Evolutionary conservation across 2,329 filamentous ascomycete genomes (phyloP), one percentile per base, ranked within the genome.

Genomic region (Pseudogymnoascus sp.): DNA sequence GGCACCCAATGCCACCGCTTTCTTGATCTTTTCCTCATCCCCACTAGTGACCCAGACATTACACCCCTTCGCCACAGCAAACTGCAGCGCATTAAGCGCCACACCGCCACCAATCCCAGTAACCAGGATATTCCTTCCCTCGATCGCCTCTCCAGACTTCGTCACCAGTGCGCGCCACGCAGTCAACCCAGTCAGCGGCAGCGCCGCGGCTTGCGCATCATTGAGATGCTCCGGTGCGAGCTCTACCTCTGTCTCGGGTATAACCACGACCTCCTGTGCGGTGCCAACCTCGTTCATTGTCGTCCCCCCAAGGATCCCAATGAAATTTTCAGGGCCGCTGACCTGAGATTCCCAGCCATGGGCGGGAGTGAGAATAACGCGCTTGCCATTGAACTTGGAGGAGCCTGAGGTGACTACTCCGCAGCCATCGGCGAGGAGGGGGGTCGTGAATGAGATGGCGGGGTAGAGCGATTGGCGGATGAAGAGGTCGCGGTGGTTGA

Each of bases 401-500:
- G 77, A 71, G 28, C 81, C 76, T 1, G 77, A 77, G 31, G 87
- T 82, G 3, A 98, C 90, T 64, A 83, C 79, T 63, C 93, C 93
- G 69, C 84, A 87, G 68, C 91, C 93, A 74, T 98, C 93, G 66
- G 92, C 86, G 25, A 96, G 83, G 45, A 98, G 79, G 0, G 93
- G 91, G 5, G 87, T 81, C 65, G 84, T 82, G 75, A 96, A 96
- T 11, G 89, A 88, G 62, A 92, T 89, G 70, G 85, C 89, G 0
- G 93, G 93, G 79, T 98, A 98, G 43, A 96, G 85, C 73, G 93
- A 89, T 76, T 95, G 92, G 63, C 93, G 90, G 77, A 96, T 90
- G 79, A 97, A 98, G 70, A 96, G 85, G 76, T 98, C 95, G 71
- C 93, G 90, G 79, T 98, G 95, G 80, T 98, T 98, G 61, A 98